Base-by-base conservation (phyloP, 352 stramenopile species). In the Pilasporangium apinafurcum region DNA sequence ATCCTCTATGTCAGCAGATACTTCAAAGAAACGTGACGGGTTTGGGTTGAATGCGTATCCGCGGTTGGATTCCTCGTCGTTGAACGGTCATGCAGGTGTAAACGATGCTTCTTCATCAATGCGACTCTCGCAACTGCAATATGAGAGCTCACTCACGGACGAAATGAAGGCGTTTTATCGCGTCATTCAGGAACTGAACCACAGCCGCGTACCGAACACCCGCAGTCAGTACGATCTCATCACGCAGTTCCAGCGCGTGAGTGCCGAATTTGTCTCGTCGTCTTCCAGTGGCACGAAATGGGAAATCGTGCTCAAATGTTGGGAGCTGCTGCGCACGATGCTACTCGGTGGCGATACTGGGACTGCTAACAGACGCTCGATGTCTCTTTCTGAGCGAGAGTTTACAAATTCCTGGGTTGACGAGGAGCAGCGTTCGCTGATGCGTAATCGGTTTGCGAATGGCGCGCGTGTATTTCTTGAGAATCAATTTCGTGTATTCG, bases 161-260 rank as follows among this genome's bases (percentile, higher is more conserved):
- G 75, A 90, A 46, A 93, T 93, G 81, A 86, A 86, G 57, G 61
- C 78, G 51, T 91, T 85, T 59, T 81, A 72, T 40, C 58, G 53
- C 36, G 71, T 89, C 26, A 57, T 89, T 26, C 76, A 77, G 21
- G 74, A 88, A 29, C 70, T 92, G 27, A 87, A 87, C 47, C 64
- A 48, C 28, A 74, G 66, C 31, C 74, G 79, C 43, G 67, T 89
- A 26, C 79, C 79, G 1, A 73, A 76, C 37, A 74, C 73, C 16
- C 73, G 79, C 48, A 83, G 64, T 45, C 73, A 88, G 39, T 91
- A 84, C 46, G 71, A 87, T 20, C 46, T 91, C 12, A 65, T 78
- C 7, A 61, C 58, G 17, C 42, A 54, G 20, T 89, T 91, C 45
- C 60, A 84, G 42, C 60, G 60, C 18, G 46, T 74, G 21, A 83